Percentiles rank a stretch among this genome's conserved stretches.
These are phyloP conservation scores for Zoysia matrella DNA, from an alignment of 202 grass and related monocot species.

Conservation along the genomic window DNA sequence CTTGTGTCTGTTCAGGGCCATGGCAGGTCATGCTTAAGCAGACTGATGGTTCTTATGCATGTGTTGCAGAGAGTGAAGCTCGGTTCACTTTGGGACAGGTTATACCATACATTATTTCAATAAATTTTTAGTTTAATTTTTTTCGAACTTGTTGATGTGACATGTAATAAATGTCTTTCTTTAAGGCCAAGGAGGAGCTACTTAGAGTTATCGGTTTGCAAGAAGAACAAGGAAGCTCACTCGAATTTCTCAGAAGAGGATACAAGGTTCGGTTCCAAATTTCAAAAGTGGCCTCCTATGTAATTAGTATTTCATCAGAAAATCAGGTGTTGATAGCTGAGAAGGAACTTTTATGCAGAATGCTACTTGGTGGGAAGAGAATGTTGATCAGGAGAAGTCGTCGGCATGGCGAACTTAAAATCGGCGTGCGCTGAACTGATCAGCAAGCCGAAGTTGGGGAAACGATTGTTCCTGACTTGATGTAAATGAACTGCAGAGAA, in stretches of 20 bases:
- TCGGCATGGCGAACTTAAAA: slow-evolving; percentile 82
- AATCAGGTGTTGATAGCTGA: slow-evolving; percentile 17
- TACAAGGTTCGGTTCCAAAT: slow-evolving; percentile 68
- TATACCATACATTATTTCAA: slow-evolving; percentile 19
- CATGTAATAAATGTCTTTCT: not conserved
- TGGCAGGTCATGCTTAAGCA: slow-evolving; percentile 99
- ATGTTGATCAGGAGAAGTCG: slow-evolving; percentile 74
- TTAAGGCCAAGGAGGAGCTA: slow-evolving; percentile 91
- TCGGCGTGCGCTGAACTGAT: not conserved
- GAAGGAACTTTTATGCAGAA: slow-evolving; percentile 51
- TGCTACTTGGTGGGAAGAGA: slow-evolving; percentile 99
- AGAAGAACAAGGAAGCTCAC: slow-evolving; percentile 91
- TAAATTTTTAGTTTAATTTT: not conserved
- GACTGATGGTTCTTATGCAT: slow-evolving; percentile 86
- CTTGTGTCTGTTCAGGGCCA: slow-evolving; percentile 65
- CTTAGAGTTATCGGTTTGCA: slow-evolving; percentile 89
- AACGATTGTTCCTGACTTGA: slow-evolving; percentile 17
- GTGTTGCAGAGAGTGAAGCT: slow-evolving; percentile 85
- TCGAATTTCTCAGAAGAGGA: slow-evolving; percentile 96
- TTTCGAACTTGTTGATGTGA: not conserved
- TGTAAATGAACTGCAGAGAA: slow-evolving; percentile 20
- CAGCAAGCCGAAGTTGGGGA: not conserved
- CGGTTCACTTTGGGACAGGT: slow-evolving; percentile 97
- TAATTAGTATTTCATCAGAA: slow-evolving; percentile 8
- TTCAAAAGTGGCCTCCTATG: not conserved